These are phyloP conservation scores for Candida khao-thaluensis DNA, from an alignment of 805 yeast genomes.

Conservation along the genomic window DNA sequence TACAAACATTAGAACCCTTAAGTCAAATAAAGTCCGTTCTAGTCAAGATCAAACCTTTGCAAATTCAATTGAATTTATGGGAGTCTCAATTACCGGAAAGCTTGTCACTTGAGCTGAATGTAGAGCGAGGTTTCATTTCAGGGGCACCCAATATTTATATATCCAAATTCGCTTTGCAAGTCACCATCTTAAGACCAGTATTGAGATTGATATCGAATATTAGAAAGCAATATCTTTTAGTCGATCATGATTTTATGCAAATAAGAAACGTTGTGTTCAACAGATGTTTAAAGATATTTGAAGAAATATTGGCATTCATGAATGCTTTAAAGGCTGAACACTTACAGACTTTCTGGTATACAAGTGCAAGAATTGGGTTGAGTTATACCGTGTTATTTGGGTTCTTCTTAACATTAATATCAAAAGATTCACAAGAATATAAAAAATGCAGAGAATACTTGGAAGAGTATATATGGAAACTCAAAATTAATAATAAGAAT, in stretches of 20 bases:
- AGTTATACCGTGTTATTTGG: conserved; percentile 14
- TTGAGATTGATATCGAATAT: conserved; percentile 26
- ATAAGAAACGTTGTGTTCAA: conserved; percentile 74
- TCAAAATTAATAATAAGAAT: conserved; percentile 15
- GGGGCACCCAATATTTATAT: conserved; percentile 66
- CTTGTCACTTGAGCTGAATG: conserved; percentile 59
- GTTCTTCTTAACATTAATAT: conserved; percentile 8
- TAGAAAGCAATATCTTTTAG: conserved; percentile 42
- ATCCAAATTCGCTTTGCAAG: conserved; percentile 84
- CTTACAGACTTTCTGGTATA: conserved; percentile 86
- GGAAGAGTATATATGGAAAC: conserved; percentile 14
- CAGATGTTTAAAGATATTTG: conserved; percentile 59
- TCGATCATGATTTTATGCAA: conserved; percentile 76
- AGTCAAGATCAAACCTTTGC: conserved; percentile 75
- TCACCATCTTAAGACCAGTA: conserved; percentile 51
- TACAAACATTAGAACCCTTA: conserved; percentile 20
- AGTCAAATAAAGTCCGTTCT: conserved; percentile 61
- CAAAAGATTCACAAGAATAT: conserved; percentile 8
- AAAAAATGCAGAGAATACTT: conserved; percentile 10
- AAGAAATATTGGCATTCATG: conserved; percentile 11
- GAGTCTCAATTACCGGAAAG: conserved; percentile 66
- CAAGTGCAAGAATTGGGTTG: conserved; percentile 24
- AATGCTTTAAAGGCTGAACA: conserved; percentile 72
- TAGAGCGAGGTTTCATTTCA: conserved; percentile 61
- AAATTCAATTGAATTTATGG: conserved; percentile 68